phyloP scores from a whole-genome alignment of 495 filamentous ascomycete species.

The Aspergillus sparsus region DNA sequence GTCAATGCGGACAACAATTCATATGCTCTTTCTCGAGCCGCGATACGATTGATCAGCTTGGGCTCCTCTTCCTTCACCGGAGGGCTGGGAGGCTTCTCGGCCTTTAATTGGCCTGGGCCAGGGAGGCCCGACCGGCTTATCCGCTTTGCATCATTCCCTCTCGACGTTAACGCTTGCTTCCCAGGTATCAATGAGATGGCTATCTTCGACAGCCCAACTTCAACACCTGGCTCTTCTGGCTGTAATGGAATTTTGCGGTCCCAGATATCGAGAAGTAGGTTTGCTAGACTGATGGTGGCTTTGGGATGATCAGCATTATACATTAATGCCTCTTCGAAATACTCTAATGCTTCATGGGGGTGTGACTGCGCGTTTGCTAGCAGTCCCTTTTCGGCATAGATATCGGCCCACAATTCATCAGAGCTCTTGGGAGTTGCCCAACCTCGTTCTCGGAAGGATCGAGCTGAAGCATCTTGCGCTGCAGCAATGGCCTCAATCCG shows the following conservation, averaged over 20 bases:
- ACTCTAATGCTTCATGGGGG: constrained; percentile 65
- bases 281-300: constrained; percentile 80
- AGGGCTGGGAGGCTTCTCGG: constrained; percentile 16
- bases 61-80: constrained; percentile 44
- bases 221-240: constrained; percentile 34
- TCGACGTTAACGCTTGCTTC: constrained; percentile 24
- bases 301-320: constrained; percentile 73
- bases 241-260: constrained; percentile 57
- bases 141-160: constrained; percentile 14
- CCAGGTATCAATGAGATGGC: constrained; percentile 26
- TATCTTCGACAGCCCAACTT: constrained; percentile 32
- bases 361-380: constrained; percentile 61
- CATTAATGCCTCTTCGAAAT: constrained; percentile 78
- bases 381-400: constrained; percentile 73
- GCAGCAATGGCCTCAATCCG: constrained; percentile 46
- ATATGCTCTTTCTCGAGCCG: constrained; percentile 83
- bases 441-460: constrained; percentile 57
- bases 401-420: constrained; percentile 79
- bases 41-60: constrained; percentile 71
- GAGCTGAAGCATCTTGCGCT: constrained; percentile 50
- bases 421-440: constrained; percentile 76
- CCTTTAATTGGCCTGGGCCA: constrained; percentile 12
- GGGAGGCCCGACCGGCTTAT: neutral
- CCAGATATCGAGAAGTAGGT: constrained; percentile 85
- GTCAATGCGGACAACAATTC: constrained; percentile 77